Percentiles rank a stretch among this genome's conserved stretches.
phyloP scores from a whole-genome alignment of 2,329 filamentous ascomycete species.

The Eutypella sp. region DNA sequence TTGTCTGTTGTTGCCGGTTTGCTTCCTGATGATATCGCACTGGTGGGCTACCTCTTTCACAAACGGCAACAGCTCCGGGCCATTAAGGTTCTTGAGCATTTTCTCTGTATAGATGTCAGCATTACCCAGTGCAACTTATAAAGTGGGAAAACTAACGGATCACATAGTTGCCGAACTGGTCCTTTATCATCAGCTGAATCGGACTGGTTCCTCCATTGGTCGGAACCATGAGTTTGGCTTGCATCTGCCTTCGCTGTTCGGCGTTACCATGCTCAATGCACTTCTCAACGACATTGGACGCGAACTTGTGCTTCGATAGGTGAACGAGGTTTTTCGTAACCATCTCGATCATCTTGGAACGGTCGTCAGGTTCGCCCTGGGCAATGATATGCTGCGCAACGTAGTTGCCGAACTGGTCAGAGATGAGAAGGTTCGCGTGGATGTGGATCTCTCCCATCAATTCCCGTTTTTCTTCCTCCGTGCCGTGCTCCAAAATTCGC shows the following conservation, averaged over 20 bases:
- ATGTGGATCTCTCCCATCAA: conserved; percentile 77
- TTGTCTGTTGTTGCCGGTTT: conserved; percentile 60
- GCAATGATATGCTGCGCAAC: conserved; percentile 89
- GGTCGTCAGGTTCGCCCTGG: conserved; percentile 69
- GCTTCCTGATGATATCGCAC: conserved; percentile 58
- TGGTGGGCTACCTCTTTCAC: conserved; percentile 53
- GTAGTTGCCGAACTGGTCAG: conserved; percentile 92
- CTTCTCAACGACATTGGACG: conserved; percentile 95
- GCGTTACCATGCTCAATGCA: conserved; percentile 70
- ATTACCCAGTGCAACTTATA: neutral
- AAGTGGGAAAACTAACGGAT: conserved; percentile 65
- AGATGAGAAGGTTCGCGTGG: conserved; percentile 67
- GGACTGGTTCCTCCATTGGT: conserved; percentile 62
- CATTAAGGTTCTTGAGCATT: conserved; percentile 61
- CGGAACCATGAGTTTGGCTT: conserved; percentile 54
- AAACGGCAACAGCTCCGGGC: conserved; percentile 53
- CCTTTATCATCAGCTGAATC: conserved; percentile 76
- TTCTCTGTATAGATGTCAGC: conserved; percentile 59
- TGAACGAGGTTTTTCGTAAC: conserved; percentile 67
- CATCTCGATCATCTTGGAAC: conserved; percentile 64
- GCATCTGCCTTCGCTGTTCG: conserved; percentile 65
- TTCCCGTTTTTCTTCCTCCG: conserved; percentile 61
- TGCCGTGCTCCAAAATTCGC: conserved; percentile 79
- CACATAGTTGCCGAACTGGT: conserved; percentile 94
- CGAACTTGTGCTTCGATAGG: conserved; percentile 91